Percentiles rank a stretch among this genome's conserved stretches.
Conservation (phyloP, 352 stramenopile genomes). For the Hyaloperonospora arabidopsidis region DNA sequence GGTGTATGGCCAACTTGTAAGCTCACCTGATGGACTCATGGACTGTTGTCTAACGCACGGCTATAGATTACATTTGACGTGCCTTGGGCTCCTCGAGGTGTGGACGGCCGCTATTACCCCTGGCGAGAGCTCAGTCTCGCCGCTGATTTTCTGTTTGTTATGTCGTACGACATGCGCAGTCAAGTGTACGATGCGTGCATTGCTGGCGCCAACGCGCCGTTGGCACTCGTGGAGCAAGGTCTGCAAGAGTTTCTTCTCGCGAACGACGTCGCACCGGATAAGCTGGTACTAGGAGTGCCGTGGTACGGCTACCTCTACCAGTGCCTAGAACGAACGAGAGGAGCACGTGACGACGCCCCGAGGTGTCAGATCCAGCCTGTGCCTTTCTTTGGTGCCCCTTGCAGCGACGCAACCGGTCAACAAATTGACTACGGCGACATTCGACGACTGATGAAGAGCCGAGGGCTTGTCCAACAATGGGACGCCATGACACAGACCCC, state of each 20-base stretch:
- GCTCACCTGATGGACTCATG: slow-evolving; percentile 3
- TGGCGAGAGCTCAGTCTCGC: slow-evolving; percentile 58
- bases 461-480: slow-evolving; percentile 35
- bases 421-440: slow-evolving; percentile 62
- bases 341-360: slow-evolving; percentile 17
- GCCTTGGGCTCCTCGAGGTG: slow-evolving; percentile 59
- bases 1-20: not conserved
- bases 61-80: slow-evolving; percentile 76
- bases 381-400: slow-evolving; percentile 66
- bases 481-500: slow-evolving; percentile 48
- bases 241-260: slow-evolving; percentile 69
- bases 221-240: slow-evolving; percentile 60
- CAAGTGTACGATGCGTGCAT: slow-evolving; percentile 88
- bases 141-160: slow-evolving; percentile 86
- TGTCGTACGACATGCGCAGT: slow-evolving; percentile 90
- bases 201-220: slow-evolving; percentile 76
- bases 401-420: slow-evolving; percentile 59
- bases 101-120: slow-evolving; percentile 81
- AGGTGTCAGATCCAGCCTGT: slow-evolving; percentile 22
- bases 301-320: slow-evolving; percentile 89
- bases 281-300: slow-evolving; percentile 85
- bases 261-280: slow-evolving; percentile 44
- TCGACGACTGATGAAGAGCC: slow-evolving; percentile 24
- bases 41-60: slow-evolving; percentile 1
- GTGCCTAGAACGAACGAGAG: slow-evolving; percentile 28